Conservation (phyloP, 305 asterid species). For the Solanum hybrid region DNA sequence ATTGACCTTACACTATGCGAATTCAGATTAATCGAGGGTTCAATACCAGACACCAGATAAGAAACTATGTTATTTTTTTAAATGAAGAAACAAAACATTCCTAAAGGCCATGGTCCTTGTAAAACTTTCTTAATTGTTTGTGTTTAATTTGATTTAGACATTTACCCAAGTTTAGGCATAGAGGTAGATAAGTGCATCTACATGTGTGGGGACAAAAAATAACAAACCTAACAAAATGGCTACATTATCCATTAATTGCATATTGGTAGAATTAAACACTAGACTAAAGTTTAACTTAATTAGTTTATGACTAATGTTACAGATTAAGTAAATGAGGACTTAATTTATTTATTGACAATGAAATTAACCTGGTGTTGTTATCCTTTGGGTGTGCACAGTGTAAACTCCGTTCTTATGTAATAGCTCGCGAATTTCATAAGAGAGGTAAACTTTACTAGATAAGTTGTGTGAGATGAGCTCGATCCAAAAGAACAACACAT, state of each 20-base stretch:
- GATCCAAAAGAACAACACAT: not conserved
- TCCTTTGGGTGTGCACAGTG: rapidly evolving
- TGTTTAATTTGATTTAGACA: not conserved
- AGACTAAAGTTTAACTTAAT: not conserved
- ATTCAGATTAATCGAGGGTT: rapidly evolving
- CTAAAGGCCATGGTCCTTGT: not conserved
- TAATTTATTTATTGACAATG: not conserved
- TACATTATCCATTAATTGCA: not conserved
- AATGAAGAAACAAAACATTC: not conserved
- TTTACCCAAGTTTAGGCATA: not conserved
- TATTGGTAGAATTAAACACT: not conserved
- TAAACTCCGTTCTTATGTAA: rapidly evolving
- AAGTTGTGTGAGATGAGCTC: not conserved
- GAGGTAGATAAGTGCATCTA: not conserved
- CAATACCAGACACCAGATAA: not conserved
- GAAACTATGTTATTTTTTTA: not conserved
- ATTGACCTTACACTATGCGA: rapidly evolving
- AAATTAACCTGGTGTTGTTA: not conserved
- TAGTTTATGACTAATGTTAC: not conserved
- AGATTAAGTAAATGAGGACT: not conserved
- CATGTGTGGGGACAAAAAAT: not conserved
- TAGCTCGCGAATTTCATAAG: rapidly evolving
- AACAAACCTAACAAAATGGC: not conserved
- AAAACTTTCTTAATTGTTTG: not conserved
- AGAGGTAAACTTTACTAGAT: too few species aligned